phyloP scores from a whole-genome alignment of 2,329 filamentous ascomycete species.

The Fusarium papillatum region DNA sequence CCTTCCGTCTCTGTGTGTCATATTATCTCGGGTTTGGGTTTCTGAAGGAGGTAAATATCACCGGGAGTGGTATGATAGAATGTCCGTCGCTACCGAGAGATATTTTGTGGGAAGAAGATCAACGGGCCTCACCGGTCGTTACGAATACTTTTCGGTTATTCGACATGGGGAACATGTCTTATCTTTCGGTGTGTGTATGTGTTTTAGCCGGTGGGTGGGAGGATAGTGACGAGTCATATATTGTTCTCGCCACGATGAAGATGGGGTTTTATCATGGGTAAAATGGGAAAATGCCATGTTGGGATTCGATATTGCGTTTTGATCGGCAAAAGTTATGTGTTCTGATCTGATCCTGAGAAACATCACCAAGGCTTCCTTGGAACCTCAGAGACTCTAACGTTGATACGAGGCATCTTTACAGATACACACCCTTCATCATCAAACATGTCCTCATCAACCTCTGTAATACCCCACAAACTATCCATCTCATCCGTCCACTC shows the following conservation, averaged over 20 bases:
- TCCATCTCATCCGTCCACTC: slow-evolving; percentile 31
- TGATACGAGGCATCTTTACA: slow-evolving; percentile 2
- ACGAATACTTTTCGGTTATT: slow-evolving; percentile 22
- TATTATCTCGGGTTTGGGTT: neutral
- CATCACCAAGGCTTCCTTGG: neutral
- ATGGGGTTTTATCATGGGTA: slow-evolving; percentile 16
- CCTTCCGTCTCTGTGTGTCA: slow-evolving; percentile 16
- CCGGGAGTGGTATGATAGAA: slow-evolving; percentile 11
- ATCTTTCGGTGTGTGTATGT: slow-evolving; percentile 29
- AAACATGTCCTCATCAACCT: slow-evolving; percentile 19
- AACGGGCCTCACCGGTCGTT: neutral
- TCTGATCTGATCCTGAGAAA: neutral
- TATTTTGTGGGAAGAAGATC: too few relatives aligned
- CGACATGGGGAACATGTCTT: slow-evolving; percentile 11
- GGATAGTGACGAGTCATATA: slow-evolving; percentile 9
- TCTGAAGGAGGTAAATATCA: neutral
- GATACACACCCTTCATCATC: slow-evolving; percentile 14
- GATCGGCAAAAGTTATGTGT: neutral
- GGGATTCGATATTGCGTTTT: neutral
- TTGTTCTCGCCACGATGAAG: slow-evolving; percentile 1
- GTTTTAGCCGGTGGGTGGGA: neutral
- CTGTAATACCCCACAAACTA: slow-evolving; percentile 11
- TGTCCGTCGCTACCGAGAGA: neutral
- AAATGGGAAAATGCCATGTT: neutral
- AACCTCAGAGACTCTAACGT: slow-evolving; percentile 8